These are phyloP conservation scores for Microthlaspi erraticum DNA, from an alignment of 345 rosid species.

Conservation along the genomic window DNA sequence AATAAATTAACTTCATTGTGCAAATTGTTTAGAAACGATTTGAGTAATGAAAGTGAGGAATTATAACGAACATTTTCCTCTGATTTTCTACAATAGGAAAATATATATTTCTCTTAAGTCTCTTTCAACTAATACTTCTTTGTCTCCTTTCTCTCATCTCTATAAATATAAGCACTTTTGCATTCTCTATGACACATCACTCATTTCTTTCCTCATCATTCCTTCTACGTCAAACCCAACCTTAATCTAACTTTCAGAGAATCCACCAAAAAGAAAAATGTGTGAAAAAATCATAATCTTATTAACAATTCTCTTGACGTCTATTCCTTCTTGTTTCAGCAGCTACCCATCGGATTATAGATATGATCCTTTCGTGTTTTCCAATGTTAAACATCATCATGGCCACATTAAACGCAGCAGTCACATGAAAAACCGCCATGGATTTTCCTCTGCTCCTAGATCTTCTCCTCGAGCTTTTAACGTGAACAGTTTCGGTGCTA, in stretches of 20 bases:
- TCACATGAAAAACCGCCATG: constrained; percentile 11
- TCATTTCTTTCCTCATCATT: constrained; percentile 27
- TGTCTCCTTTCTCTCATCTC: constrained; percentile 16
- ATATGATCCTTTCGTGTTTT: constrained; percentile 31
- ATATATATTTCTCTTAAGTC: background rate
- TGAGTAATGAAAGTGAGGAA: constrained; percentile 13
- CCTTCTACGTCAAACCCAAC: constrained; percentile 41
- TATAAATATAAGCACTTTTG: constrained; percentile 41
- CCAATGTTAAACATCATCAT: constrained; percentile 33
- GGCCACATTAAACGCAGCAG: constrained; percentile 25
- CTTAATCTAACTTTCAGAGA: constrained; percentile 42
- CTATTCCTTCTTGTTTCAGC: constrained; percentile 32
- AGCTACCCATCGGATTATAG: constrained; percentile 36
- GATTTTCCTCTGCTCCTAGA: constrained; percentile 25
- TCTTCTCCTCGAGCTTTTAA: constrained; percentile 47
- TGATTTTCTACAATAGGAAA: background rate
- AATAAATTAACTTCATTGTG: constrained; percentile 7
- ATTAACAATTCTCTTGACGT: constrained; percentile 31
- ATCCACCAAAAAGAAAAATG: constrained; percentile 23
- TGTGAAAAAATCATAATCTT: constrained; percentile 25
- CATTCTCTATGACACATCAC: constrained; percentile 33
- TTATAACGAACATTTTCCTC: constrained; percentile 30
- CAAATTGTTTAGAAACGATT: constrained; percentile 9
- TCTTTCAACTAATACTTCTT: background rate
- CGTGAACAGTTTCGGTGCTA: constrained; percentile 63